Base-by-base conservation (phyloP, 106 monocot species). In the Xerophyta viscosa region DNA sequence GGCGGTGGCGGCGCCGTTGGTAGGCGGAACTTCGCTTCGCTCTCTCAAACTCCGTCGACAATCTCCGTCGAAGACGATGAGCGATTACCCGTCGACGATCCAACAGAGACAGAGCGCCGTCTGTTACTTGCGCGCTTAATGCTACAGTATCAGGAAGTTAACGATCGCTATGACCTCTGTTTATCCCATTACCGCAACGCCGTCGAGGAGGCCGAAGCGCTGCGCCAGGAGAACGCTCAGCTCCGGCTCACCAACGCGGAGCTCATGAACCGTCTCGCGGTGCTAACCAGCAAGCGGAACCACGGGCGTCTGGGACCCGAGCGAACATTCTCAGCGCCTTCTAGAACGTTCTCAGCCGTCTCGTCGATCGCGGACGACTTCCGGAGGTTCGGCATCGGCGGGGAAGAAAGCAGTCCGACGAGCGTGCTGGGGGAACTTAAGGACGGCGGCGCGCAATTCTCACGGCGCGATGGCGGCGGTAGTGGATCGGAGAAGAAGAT, bases 181-280 rank as follows among this genome's bases (percentile, higher is more conserved):
- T 58, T 88, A 59, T 64, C 85, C 36, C 94, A 85, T 52, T 75
- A 84, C 65, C 66, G 75, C 8, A 77, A 84, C 23, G 72, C 81
- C 12, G 51, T 64, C 8, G 51, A 67, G 4, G 80, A 96, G 54
- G 78, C 77, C 3, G 76, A 76, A 23, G 63, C 64, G 29, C 75
- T 89, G 10, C 78, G 81, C 27, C 56, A 39, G n/a, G 76, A 96
- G 67, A 96, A 89, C 60, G 65, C 67, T 12, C 37, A 65, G n/a
- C 81, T 96, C 51, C 88, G 85, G 44, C 30, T 59, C 56, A 66
- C 71, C 50, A 88, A 89, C 47, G 68, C 50, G 29, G 81, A 96
- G 37, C 85, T 96, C 42, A 30, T 49, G 0, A 60, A 56, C 47
- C 63, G 77, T 3, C 64, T 94, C 41, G 43, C 26, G 45, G 23